Conservation (phyloP, 306 rosid species). For the Arachis hypogaea region DNA sequence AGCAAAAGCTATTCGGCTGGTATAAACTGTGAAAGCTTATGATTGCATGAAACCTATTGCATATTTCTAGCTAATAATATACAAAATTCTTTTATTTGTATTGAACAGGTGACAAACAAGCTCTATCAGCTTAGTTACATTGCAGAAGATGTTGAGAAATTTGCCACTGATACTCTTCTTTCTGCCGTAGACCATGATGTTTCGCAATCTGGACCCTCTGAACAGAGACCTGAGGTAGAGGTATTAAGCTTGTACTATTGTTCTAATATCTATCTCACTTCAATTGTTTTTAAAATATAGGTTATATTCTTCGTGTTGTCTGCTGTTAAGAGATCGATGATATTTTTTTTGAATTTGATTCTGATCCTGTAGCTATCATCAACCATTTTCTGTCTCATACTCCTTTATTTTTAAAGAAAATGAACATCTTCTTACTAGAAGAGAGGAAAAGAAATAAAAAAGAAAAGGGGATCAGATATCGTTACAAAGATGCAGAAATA, state of each 20-base stretch:
- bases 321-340: constrained; percentile 28
- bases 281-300: constrained; percentile 1
- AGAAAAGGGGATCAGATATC: too few species aligned
- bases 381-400: background rate
- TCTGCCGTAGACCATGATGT: constrained; percentile 65
- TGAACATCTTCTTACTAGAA: too few species aligned
- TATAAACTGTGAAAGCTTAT: constrained; percentile 46
- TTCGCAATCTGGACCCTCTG: constrained; percentile 58
- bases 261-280: background rate
- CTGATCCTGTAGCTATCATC: constrained; percentile 10
- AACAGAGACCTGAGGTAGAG: constrained; percentile 55
- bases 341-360: constrained; percentile 7
- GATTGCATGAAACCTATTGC: constrained; percentile 24
- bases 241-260: constrained; percentile 38
- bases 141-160: constrained; percentile 75
- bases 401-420: background rate
- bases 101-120: constrained; percentile 88
- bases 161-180: constrained; percentile 78
- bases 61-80: constrained; percentile 3
- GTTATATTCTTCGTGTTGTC: constrained; percentile 29
- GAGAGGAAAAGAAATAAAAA: too few species aligned
- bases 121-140: constrained; percentile 84
- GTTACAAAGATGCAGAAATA: too few species aligned
- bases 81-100: constrained; percentile 23
- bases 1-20: constrained; percentile 97